phyloP scores from a whole-genome alignment of 306 rosid genomes.

The Pyrus bretschneideri region DNA sequence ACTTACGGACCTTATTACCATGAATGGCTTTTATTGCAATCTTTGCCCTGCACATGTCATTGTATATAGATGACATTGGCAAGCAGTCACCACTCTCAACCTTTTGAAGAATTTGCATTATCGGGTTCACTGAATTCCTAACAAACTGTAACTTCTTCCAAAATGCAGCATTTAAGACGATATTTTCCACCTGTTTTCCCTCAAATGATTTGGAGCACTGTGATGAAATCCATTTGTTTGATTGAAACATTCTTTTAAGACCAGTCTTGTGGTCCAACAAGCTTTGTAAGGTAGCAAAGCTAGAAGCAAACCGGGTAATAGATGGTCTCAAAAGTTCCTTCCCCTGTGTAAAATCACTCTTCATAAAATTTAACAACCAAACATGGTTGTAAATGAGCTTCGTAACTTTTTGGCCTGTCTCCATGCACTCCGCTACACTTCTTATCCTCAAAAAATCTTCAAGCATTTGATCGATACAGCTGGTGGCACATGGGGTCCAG shows the following conservation, averaged over 20 bases:
- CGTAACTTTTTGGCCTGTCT: slow-evolving; percentile 69
- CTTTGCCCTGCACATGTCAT: slow-evolving; percentile 77
- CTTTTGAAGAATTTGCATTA: slow-evolving; percentile 74
- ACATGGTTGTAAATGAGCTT: slow-evolving; percentile 70
- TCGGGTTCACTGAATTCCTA: slow-evolving; percentile 68
- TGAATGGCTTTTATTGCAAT: slow-evolving; percentile 65
- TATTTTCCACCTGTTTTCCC: slow-evolving; percentile 84
- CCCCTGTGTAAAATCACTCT: slow-evolving; percentile 69
- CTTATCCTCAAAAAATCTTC: slow-evolving; percentile 73
- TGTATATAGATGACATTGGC: slow-evolving; percentile 72
- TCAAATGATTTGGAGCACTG: slow-evolving; percentile 51
- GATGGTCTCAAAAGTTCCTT: slow-evolving; percentile 70
- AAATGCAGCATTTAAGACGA: slow-evolving; percentile 55
- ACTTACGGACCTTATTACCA: slow-evolving; percentile 65
- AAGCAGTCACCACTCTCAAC: slow-evolving; percentile 53
- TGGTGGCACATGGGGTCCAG: slow-evolving; percentile 89
- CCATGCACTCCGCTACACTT: slow-evolving; percentile 82
- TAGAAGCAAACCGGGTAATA: slow-evolving; percentile 56
- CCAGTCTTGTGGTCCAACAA: slow-evolving; percentile 70
- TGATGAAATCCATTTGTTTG: slow-evolving; percentile 78
- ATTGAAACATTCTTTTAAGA: slow-evolving; percentile 70
- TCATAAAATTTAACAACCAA: slow-evolving; percentile 85
- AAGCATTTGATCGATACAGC: slow-evolving; percentile 71
- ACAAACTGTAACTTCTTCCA: slow-evolving; percentile 83
- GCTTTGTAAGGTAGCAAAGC: slow-evolving; percentile 72